A percentile compares a stretch with the other conserved stretches of the same genome.
These are phyloP conservation scores for Lentinula guzmanii DNA, from an alignment of 768 basidiomycete genomes.

Conservation along the genomic window DNA sequence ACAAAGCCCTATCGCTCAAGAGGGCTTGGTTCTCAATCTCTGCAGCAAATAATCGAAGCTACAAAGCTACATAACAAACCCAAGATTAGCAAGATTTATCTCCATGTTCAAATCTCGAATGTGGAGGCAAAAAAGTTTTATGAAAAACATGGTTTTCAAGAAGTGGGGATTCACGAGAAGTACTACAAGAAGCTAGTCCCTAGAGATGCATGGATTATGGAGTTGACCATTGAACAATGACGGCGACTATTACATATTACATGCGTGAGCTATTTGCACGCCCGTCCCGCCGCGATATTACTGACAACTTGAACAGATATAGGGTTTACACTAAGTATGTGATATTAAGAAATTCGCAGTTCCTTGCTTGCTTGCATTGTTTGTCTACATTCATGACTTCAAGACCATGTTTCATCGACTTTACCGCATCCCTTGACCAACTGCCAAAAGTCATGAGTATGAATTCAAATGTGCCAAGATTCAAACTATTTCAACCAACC, in stretches of 20 bases:
- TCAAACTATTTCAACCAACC: constrained; percentile 33
- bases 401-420: constrained; percentile 48
- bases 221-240: constrained; percentile 36
- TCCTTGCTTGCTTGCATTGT: neutral
- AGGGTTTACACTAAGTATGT: neutral
- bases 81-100: constrained; percentile 64
- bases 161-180: constrained; percentile 56
- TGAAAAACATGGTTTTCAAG: constrained; percentile 74
- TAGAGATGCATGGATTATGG: constrained; percentile 82
- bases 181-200: constrained; percentile 92
- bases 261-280: neutral
- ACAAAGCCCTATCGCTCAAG: constrained; percentile 79
- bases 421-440: constrained; percentile 77
- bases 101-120: constrained; percentile 88
- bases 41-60: constrained; percentile 61
- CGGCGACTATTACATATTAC: constrained; percentile 2
- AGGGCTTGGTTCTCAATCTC: constrained; percentile 64
- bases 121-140: constrained; percentile 74
- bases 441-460: constrained; percentile 26
- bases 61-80: constrained; percentile 54
- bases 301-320: neutral
- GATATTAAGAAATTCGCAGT: neutral
- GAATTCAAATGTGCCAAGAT: constrained; percentile 1
- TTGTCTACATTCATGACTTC: constrained; percentile 1
- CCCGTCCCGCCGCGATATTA: neutral